Percentiles rank a stretch among this genome's conserved stretches.
Conservation (phyloP, 2,329 filamentous ascomycete species). For the Diaporthe sp. region DNA sequence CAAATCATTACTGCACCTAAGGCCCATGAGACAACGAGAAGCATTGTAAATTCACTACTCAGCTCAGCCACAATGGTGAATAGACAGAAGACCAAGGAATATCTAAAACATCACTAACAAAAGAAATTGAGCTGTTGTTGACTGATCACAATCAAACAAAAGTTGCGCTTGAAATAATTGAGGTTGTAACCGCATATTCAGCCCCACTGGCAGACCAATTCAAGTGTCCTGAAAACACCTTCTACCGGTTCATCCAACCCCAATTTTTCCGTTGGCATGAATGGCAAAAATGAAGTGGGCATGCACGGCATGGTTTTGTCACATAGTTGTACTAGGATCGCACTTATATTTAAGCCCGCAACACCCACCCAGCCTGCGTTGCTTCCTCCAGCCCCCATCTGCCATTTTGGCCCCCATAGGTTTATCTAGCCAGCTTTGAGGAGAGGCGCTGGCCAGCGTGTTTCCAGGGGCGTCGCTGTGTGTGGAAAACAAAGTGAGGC, state of each 20-base stretch:
- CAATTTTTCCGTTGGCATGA: background rate
- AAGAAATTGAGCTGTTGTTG: no score
- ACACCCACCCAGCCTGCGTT: background rate
- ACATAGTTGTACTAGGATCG: background rate
- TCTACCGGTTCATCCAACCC: background rate
- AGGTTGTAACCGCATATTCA: no score
- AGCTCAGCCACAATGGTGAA: no score
- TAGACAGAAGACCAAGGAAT: no score
- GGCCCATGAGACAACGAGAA: no score
- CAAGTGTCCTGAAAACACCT: background rate
- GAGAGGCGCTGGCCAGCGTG: background rate
- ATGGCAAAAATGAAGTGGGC: background rate
- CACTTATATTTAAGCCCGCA: background rate
- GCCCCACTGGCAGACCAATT: background rate
- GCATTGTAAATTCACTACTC: no score
- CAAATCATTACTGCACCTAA: background rate
- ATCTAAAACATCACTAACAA: no score
- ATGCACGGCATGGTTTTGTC: background rate
- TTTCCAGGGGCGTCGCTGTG: background rate
- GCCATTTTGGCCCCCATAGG: background rate
- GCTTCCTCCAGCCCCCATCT: background rate
- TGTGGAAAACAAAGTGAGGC: no score
- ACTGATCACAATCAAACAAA: no score
- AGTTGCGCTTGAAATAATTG: no score
- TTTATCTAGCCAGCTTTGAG: background rate